phyloP scores from a whole-genome alignment of 345 rosid genomes.

The Populus euphratica region DNA sequence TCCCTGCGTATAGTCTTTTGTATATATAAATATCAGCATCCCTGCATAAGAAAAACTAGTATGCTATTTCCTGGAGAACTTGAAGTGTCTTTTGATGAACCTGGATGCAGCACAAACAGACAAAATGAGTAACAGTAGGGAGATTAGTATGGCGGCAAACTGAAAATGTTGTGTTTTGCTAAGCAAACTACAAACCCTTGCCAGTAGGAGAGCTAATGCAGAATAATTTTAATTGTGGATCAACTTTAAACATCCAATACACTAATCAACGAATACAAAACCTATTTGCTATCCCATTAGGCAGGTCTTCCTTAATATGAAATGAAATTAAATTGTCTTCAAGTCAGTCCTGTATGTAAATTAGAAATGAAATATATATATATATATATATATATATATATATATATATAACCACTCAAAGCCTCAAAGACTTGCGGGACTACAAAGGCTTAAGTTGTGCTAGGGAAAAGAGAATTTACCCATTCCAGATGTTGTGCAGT shows the following conservation, averaged over 20 bases:
- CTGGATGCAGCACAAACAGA: constrained; percentile 33
- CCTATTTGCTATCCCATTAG: background rate
- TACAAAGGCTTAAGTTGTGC: background rate
- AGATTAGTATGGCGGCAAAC: background rate
- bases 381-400: too few relatives aligned
- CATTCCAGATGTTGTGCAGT: constrained; percentile 96
- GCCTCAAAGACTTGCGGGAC: background rate
- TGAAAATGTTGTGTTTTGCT: background rate
- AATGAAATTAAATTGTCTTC: background rate
- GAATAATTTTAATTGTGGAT: too few relatives aligned
- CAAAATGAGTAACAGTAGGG: constrained; percentile 3
- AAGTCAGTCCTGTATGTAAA: background rate
- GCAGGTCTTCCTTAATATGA: background rate
- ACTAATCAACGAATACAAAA: background rate
- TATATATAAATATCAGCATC: background rate
- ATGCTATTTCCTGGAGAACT: constrained; percentile 85
- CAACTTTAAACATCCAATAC: background rate
- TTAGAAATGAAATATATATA: background rate
- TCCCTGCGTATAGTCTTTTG: too few relatives aligned
- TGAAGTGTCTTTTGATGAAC: constrained; percentile 85
- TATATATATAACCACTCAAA: background rate
- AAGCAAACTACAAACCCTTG: background rate
- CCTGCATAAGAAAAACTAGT: constrained; percentile 27
- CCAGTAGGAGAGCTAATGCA: background rate
- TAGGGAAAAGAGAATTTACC: constrained; percentile 42